phyloP scores from a whole-genome alignment of 1,139 yeast species.

The Geotrichum siamense region DNA sequence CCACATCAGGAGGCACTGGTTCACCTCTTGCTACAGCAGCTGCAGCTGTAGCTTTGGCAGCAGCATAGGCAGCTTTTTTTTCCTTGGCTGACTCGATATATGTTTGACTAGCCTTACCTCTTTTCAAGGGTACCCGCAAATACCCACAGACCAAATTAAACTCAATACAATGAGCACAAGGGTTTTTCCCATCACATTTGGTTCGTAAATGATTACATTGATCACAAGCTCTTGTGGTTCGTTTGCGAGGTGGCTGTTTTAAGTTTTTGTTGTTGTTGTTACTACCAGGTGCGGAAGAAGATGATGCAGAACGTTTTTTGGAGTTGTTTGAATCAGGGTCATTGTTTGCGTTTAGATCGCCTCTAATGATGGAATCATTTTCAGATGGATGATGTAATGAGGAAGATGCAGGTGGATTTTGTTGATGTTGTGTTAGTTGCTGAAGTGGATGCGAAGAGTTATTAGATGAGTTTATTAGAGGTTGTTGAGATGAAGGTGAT shows the following conservation, averaged over 20 bases:
- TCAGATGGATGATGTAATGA: neutral
- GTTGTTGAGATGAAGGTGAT: slow-evolving; percentile 4
- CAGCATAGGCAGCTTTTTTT: slow-evolving; percentile 16
- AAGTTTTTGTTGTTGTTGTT: neutral
- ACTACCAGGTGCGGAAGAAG: neutral
- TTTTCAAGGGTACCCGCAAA: slow-evolving; percentile 35
- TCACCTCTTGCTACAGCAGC: slow-evolving; percentile 11
- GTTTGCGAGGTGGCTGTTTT: slow-evolving; percentile 12
- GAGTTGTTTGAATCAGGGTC: neutral
- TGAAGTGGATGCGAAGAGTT: neutral
- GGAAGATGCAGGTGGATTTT: neutral
- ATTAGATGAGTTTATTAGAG: neutral
- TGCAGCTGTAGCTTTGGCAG: slow-evolving; percentile 13
- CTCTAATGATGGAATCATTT: neutral
- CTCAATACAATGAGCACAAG: slow-evolving; percentile 19
- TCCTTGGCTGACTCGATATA: slow-evolving; percentile 24
- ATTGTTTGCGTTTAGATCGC: neutral
- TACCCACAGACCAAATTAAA: slow-evolving; percentile 15
- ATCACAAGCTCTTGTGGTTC: slow-evolving; percentile 21
- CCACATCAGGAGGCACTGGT: slow-evolving; percentile 7
- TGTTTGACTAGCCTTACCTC: slow-evolving; percentile 36
- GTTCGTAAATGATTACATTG: slow-evolving; percentile 20
- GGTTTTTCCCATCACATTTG: slow-evolving; percentile 21
- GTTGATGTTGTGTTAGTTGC: neutral
- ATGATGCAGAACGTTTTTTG: neutral